Base-by-base conservation (phyloP, 495 filamentous ascomycete species). In the Tuber indicum region DNA sequence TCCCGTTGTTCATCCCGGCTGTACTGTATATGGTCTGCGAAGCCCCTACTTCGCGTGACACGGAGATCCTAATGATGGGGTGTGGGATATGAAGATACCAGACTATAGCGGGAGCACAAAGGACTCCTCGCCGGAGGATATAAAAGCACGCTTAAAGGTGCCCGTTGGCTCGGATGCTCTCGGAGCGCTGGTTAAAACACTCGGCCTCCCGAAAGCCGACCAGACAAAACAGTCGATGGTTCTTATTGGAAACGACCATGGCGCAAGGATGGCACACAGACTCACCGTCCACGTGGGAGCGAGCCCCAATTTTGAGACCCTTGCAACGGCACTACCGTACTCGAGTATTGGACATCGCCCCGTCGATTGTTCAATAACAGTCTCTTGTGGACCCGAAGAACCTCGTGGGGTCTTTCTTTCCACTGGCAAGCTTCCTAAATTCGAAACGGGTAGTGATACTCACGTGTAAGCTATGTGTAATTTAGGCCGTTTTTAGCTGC, bases 291-390 rank as follows among this genome's bases (percentile, higher is more conserved):
- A 82, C 66, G 73, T 74, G 23, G 49, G 76, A 23, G 45, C 77
- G 47, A 72, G 72, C 43, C 62, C 76, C 3, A 72, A 73, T 26
- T 74, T 87, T 43, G 46, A 81, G 0, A 80, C 87, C 41, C 39
- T 83, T 9, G 86, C 84, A 0, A 58, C 83, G 1, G 79, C 84
- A 21, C 71, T 32, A 32, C 32, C 32, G 32, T 89, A n/a, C n/a
- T n/a, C n/a, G n/a, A n/a, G n/a, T n/a, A 12, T 72, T 88, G 3
- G 88, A 89, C 76, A 87, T 89, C 73, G 84, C 88, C n/a, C 88
- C 86, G 9, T 87, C 85, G 10, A 78, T 82, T 21, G 84, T 79
- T 21, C 85, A 86, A 78, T 88, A 86, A 84, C 70, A 79, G 58
- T 75, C 79, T 1, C 81, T 85, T 42, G 72, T 72, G 0, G 74